These are phyloP conservation scores for Acanthamoeba castellanii DNA, from an alignment of 208 protist genomes.

Conservation along the genomic window DNA sequence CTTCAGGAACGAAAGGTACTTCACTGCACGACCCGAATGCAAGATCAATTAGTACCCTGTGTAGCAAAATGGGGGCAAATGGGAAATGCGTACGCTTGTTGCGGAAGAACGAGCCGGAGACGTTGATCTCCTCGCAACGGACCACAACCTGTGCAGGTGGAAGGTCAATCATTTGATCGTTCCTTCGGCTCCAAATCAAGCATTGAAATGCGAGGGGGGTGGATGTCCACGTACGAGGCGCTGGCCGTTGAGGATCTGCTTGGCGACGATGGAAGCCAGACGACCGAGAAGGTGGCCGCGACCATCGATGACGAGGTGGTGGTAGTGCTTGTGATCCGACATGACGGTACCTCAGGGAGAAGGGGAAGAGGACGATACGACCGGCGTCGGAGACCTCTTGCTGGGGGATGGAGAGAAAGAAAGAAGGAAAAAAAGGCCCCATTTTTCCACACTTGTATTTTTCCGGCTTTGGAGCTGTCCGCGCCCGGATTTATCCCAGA, in stretches of 20 bases:
- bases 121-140: slow-evolving; percentile 95
- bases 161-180: too few species aligned
- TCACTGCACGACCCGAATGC: slow-evolving; percentile 85
- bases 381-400: background rate
- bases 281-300: slow-evolving; percentile 98
- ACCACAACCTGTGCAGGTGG: slow-evolving; percentile 89
- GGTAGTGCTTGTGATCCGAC: slow-evolving; percentile 10
- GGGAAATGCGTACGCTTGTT: slow-evolving; percentile 97
- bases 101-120: slow-evolving; percentile 96
- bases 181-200: background rate
- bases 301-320: slow-evolving; percentile 95
- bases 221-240: slow-evolving; percentile 93
- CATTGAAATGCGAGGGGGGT: background rate
- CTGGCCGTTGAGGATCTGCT: slow-evolving; percentile 97
- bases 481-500: background rate
- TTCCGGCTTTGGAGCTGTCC: background rate
- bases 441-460: background rate
- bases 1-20: slow-evolving; percentile 93
- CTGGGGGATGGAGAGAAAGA: background rate
- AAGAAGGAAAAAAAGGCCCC: background rate
- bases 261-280: slow-evolving; percentile 97
- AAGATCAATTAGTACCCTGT: background rate
- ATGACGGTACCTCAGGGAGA: background rate
- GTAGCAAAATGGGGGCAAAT: background rate
- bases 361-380: background rate